Evolutionary conservation across 768 basidiomycete genomes (phyloP).

Genomic region (Tylopilus rubrobrunneus): DNA sequence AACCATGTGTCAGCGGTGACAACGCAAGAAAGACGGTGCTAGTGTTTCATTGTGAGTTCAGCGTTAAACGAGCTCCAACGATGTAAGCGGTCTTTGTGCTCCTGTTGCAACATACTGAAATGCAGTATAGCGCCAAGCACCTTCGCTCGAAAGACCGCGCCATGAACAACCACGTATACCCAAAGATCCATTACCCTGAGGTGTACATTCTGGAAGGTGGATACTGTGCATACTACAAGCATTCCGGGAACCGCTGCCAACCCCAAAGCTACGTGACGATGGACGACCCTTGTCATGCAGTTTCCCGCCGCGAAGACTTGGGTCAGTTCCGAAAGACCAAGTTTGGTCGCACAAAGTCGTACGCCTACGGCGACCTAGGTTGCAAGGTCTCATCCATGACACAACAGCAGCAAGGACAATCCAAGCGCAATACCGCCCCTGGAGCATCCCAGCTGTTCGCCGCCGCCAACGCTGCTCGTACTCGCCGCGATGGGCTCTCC

Average conservation of each 20-base stretch:
- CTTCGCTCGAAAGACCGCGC: slow-evolving; percentile 87
- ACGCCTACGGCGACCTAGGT: slow-evolving; percentile 81
- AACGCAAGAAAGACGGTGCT: slow-evolving; percentile 72
- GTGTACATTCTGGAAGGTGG: slow-evolving; percentile 97
- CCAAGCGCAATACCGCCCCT: slow-evolving; percentile 68
- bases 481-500: slow-evolving; percentile 55
- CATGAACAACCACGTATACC: slow-evolving; percentile 85
- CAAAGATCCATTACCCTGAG: slow-evolving; percentile 92
- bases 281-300: slow-evolving; percentile 87
- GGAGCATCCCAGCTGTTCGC: slow-evolving; percentile 58
- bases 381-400: slow-evolving; percentile 36
- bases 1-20: slow-evolving; percentile 74
- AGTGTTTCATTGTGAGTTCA: slow-evolving; percentile 98
- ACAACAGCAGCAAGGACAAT: slow-evolving; percentile 38
- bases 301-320: slow-evolving; percentile 78
- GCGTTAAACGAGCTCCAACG: slow-evolving; percentile 90
- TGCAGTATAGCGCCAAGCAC: slow-evolving; percentile 74
- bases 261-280: slow-evolving; percentile 85
- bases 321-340: slow-evolving; percentile 89
- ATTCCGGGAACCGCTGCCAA: slow-evolving; percentile 65
- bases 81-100: slow-evolving; percentile 54
- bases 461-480: slow-evolving; percentile 65
- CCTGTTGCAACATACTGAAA: slow-evolving; percentile 4
- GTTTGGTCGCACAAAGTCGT: slow-evolving; percentile 88
- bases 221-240: slow-evolving; percentile 83